Percentiles rank a stretch among this genome's conserved stretches.
These are phyloP conservation scores for Colletotrichum filicis DNA, from an alignment of 2,329 filamentous ascomycete species.

Conservation along the genomic window DNA sequence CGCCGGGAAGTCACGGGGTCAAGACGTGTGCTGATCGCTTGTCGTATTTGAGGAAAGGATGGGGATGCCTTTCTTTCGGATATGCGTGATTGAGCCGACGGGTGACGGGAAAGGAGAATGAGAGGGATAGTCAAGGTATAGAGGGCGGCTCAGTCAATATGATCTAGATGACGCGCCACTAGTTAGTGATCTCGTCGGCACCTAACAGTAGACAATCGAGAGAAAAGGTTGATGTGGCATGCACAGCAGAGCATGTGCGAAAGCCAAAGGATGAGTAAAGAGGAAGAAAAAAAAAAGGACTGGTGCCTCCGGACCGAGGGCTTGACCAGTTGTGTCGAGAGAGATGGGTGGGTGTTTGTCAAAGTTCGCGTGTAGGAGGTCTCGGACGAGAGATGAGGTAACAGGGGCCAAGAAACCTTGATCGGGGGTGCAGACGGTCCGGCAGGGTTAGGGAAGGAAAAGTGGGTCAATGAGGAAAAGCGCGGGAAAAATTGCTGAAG, in stretches of 20 bases:
- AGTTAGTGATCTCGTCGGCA: conserved; percentile 25
- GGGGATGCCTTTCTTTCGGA: not conserved
- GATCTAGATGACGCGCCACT: conserved; percentile 25
- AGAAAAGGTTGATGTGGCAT: not conserved
- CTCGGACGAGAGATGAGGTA: conserved; percentile 35
- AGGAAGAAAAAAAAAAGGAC: conserved; percentile 8
- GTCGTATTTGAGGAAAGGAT: not conserved
- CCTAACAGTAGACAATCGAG: not conserved
- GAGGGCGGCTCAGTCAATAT: conserved; percentile 9
- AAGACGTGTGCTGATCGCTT: not conserved
- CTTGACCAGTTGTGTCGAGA: conserved; percentile 22
- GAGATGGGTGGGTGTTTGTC: conserved; percentile 25
- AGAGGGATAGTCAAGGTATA: not conserved
- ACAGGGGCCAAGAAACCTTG: conserved; percentile 36
- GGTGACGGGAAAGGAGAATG: conserved; percentile 18
- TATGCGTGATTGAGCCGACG: conserved; percentile 7
- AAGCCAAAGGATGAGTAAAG: not conserved
- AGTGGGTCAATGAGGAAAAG: conserved; percentile 9
- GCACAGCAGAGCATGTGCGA: conserved; percentile 4
- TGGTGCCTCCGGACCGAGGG: conserved; percentile 31
- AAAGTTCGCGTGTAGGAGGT: conserved; percentile 33
- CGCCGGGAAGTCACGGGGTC: not conserved
- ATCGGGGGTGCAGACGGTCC: conserved; percentile 34
- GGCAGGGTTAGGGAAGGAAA: conserved; percentile 32
- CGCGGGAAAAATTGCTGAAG: conserved; percentile 22